Evolutionary conservation across 495 filamentous ascomycete genomes (phyloP).

Genomic region (Tuber aestivum): DNA sequence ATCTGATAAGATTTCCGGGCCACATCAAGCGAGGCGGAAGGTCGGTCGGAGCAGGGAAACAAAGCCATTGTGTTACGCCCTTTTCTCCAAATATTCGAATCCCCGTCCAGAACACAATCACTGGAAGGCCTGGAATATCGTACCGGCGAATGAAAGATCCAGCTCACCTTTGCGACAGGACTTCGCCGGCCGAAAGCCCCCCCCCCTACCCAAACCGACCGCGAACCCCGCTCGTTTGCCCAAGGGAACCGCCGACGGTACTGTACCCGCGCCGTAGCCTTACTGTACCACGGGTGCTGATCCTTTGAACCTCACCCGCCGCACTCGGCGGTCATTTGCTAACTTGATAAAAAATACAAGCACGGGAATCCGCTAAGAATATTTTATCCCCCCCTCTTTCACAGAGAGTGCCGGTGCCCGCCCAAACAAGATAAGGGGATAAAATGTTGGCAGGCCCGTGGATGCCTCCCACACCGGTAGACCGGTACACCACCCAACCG

Average conservation of each 20-base stretch:
- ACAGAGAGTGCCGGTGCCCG: not conserved
- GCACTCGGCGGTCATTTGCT: too few species aligned
- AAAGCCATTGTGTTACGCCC: too few species aligned
- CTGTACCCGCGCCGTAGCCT: not conserved
- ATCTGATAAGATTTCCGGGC: too few species aligned
- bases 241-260: not conserved
- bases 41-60: too few species aligned
- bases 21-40: too few species aligned
- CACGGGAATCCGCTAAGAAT: not conserved
- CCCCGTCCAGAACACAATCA: not conserved
- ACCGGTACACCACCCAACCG: too few species aligned
- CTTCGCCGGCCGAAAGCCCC: not conserved
- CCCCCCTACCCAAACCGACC: too few species aligned
- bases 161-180: not conserved
- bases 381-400: not conserved
- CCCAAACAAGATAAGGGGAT: not conserved
- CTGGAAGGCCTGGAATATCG: not conserved
- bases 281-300: not conserved
- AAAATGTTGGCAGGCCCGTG: not conserved
- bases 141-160: not conserved
- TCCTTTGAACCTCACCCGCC: not conserved
- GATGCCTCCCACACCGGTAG: not conserved
- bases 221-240: not conserved
- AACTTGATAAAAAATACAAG: not conserved
- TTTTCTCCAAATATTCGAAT: not conserved